Evolutionary conservation across 352 stramenopile species (phyloP).

Genomic region (Phytophthora colocasiae): DNA sequence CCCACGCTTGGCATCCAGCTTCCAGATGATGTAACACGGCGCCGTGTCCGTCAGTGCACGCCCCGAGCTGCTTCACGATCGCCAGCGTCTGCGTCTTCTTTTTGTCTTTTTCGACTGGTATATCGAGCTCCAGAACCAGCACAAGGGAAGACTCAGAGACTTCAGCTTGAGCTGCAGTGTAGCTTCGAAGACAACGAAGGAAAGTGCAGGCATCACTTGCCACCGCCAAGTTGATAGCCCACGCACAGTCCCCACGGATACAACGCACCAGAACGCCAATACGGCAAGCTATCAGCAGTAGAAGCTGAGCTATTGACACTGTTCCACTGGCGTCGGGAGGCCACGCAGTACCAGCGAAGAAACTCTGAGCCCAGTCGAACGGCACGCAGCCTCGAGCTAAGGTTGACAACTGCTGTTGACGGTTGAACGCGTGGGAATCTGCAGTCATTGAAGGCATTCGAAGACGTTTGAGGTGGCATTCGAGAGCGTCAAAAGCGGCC

Average conservation of each 20-base stretch:
- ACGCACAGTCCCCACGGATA: conserved; percentile 27
- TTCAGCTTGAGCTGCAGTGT: conserved; percentile 1
- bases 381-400: conserved; percentile 29
- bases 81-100: conserved; percentile 11
- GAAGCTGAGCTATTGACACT: conserved; percentile 25
- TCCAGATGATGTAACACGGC: conserved; percentile 26
- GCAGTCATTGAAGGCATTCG: neutral
- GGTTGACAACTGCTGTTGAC: conserved; percentile 13
- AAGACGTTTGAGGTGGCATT: conserved; percentile 2
- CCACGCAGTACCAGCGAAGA: conserved; percentile 20
- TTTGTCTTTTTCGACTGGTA: conserved; percentile 1
- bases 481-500: conserved; percentile 18
- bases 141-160: conserved; percentile 10
- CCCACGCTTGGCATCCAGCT: conserved; percentile 23
- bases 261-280: conserved; percentile 32
- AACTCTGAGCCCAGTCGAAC: conserved; percentile 23
- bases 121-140: conserved; percentile 24
- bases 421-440: neutral
- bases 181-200: conserved; percentile 16
- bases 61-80: conserved; percentile 12
- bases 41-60: conserved; percentile 19
- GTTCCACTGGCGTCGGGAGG: conserved; percentile 4
- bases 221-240: conserved; percentile 35
- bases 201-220: conserved; percentile 24
- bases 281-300: conserved; percentile 35